Evolutionary conservation across 768 basidiomycete species (phyloP).

Genomic region (Trametes cingulata): DNA sequence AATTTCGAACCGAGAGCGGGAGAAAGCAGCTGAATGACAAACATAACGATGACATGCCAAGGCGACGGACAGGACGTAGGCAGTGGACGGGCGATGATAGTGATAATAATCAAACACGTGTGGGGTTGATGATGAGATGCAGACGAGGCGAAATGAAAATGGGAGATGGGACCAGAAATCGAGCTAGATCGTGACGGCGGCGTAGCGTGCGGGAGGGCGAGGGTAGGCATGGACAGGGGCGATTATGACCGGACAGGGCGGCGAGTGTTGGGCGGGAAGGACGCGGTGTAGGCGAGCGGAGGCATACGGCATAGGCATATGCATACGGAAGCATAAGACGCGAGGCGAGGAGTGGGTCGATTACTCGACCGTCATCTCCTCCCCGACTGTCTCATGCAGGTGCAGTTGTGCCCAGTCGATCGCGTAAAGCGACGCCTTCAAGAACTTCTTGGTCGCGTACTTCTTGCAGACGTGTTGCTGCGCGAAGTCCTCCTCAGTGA

Average conservation of each 20-base stretch:
- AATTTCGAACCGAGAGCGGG: conserved; percentile 20
- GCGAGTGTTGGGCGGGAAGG: neutral
- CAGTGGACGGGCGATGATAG: conserved; percentile 20
- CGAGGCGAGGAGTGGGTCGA: conserved; percentile 17
- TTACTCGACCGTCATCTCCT: conserved; percentile 49
- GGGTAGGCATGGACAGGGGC: conserved; percentile 14
- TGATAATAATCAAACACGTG: conserved; percentile 31
- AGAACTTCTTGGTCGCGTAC: conserved; percentile 97
- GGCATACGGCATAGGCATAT: conserved; percentile 22
- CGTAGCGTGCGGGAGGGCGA: conserved; percentile 13
- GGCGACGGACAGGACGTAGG: conserved; percentile 19
- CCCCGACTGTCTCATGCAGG: conserved; percentile 37
- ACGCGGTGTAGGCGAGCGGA: conserved; percentile 1
- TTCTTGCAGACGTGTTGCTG: conserved; percentile 91
- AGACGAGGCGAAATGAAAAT: conserved; percentile 16
- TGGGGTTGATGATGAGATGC: conserved; percentile 21
- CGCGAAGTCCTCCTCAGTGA: conserved; percentile 78
- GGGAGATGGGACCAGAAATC: conserved; percentile 19
- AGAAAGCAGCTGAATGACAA: conserved; percentile 25
- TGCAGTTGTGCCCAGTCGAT: conserved; percentile 70
- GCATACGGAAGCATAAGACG: conserved; percentile 15
- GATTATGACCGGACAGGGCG: conserved; percentile 12
- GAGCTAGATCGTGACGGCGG: conserved; percentile 18
- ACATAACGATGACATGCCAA: conserved; percentile 26
- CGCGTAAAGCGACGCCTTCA: conserved; percentile 83